Percentiles rank a stretch among this genome's conserved stretches.
These are phyloP conservation scores for Quercus tomentella DNA, from an alignment of 331 rosid genomes.

Conservation along the genomic window DNA sequence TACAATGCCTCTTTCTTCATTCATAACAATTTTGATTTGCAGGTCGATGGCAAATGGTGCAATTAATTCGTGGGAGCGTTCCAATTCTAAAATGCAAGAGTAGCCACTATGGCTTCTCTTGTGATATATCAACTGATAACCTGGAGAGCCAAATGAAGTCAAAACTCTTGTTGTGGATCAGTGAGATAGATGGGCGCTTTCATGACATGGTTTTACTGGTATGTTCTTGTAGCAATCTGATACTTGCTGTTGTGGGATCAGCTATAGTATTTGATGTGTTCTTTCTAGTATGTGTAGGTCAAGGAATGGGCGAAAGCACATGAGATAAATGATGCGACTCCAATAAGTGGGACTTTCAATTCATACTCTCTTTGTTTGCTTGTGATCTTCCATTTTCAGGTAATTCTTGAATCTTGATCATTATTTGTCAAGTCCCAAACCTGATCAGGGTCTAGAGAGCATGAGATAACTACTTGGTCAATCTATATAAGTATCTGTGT, in stretches of 20 bases:
- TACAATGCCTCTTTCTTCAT: slow-evolving; percentile 4
- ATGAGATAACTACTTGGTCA: no score
- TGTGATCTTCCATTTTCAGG: slow-evolving; percentile 93
- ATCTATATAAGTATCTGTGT: no score
- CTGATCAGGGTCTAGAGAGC: no score
- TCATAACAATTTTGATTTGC: slow-evolving; percentile 26
- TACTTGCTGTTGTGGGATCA: slow-evolving; percentile 10
- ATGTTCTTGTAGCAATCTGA: slow-evolving; percentile 28
- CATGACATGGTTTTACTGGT: slow-evolving; percentile 83
- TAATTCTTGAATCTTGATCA: slow-evolving; percentile 13
- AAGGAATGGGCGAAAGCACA: slow-evolving; percentile 98
- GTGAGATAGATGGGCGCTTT: slow-evolving; percentile 68
- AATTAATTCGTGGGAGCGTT: slow-evolving; percentile 64
- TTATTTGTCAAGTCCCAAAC: no score
- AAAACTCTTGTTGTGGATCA: slow-evolving; percentile 68
- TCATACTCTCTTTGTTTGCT: slow-evolving; percentile 86
- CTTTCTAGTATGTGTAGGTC: slow-evolving; percentile 62
- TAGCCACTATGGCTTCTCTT: slow-evolving; percentile 49
- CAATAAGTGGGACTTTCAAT: slow-evolving; percentile 59
- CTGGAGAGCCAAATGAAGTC: slow-evolving; percentile 74
- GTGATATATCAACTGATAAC: slow-evolving; percentile 88
- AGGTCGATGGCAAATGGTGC: slow-evolving; percentile 62
- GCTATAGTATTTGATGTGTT: slow-evolving; percentile 25
- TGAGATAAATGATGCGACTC: slow-evolving; percentile 60
- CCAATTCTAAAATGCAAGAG: slow-evolving; percentile 73